A percentile compares a stretch with the other conserved stretches of the same genome.
Evolutionary conservation across 306 rosid genomes (phyloP).

Genomic region (Arachis stenosperma): DNA sequence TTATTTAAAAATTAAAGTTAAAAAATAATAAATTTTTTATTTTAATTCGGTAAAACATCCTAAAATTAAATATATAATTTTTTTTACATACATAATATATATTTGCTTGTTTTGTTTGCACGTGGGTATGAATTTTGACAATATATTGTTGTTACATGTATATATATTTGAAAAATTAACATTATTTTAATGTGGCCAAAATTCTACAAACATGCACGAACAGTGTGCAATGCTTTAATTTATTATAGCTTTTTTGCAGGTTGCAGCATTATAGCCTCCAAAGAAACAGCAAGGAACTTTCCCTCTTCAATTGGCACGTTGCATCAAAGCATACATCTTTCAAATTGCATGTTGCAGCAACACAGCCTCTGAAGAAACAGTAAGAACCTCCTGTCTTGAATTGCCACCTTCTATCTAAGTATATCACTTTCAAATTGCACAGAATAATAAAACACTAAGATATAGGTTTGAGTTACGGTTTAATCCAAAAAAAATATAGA

Average conservation of each 20-base stretch:
- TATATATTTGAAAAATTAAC: background rate
- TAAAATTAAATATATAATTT: no score
- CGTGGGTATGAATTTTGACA: constrained; percentile 15
- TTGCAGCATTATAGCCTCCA: constrained; percentile 40
- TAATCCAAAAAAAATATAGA: background rate
- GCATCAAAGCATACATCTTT: constrained; percentile 18
- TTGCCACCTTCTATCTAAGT: constrained; percentile 17
- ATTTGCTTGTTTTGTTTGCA: background rate
- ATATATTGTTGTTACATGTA: constrained; percentile 11
- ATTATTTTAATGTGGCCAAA: constrained; percentile 4
- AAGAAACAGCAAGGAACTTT: constrained; percentile 29
- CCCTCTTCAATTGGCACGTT: constrained; percentile 1
- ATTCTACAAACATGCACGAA: constrained; percentile 22
- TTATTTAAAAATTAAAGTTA: no score
- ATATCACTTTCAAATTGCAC: background rate
- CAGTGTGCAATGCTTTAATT: background rate
- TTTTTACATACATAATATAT: no score
- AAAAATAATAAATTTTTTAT: no score
- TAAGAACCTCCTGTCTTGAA: background rate
- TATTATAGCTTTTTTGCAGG: constrained; percentile 16
- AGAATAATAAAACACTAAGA: no score
- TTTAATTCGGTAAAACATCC: no score
- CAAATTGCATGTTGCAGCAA: background rate
- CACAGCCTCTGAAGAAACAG: no score
- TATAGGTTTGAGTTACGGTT: constrained; percentile 15